Evolutionary conservation across 2,329 filamentous ascomycete species (phyloP), one percentile per base, ranked within the genome.

Genomic region (Epicoccum sorghinum): DNA sequence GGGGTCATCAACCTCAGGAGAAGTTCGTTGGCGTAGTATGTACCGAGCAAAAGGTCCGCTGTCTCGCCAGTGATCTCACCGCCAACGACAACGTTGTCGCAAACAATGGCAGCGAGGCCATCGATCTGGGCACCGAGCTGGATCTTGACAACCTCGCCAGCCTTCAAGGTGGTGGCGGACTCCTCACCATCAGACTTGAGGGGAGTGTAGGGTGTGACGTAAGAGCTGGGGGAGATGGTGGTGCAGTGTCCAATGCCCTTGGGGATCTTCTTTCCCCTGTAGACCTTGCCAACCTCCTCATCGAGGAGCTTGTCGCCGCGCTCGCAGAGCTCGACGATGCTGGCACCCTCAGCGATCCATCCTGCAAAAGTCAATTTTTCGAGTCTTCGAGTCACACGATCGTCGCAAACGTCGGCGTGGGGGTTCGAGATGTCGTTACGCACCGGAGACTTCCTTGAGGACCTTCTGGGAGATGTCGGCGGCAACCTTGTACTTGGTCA

Each of bases 401-500:
- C 52, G 51, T 51, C 47, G 43, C 22, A 30, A 37, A 35, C 35
- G 50, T 42, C 37, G 37, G 40, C 50, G 35, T 38, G 42, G 44
- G 56, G 37, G 46, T 37, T 49, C 46, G 45, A 40, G 46, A 36
- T 55, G 40, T 43, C 23, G 37, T 47, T 47, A 69, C 64, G 64
- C 74, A 86, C 84, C 83, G 76, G 79, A 76, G 64, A 99, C 93
- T 67, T 89, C 89, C 69, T 92, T 91, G 66, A 99, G 86, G 67
- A 96, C 93, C 82, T 93, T 96, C 78, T 97, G 91, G 46, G 93
- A 95, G 79, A 99, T 98, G 76, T 90, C 84, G 61, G 90, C 93
- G 53, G 95, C 95, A 64, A 90, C 93, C 88, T 96, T 98, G 86
- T 98, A 98, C 85, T 98, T 99, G 80, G 95, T 98, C 70, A 99